These are phyloP conservation scores for Leishmania aethiopica DNA, from an alignment of 208 protist species.

Conservation along the genomic window DNA sequence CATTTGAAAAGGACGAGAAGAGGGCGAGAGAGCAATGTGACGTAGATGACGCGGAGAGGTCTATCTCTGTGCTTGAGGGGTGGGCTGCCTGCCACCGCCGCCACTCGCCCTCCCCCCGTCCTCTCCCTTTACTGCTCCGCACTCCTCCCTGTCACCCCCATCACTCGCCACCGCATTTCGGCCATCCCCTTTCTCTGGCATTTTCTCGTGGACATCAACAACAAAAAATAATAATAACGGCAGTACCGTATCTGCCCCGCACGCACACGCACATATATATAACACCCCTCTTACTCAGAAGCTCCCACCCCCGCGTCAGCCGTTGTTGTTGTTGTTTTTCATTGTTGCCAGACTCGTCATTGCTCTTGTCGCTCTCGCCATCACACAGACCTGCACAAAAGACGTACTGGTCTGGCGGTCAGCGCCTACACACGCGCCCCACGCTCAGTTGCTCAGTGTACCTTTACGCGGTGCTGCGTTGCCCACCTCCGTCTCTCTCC, in stretches of 20 bases:
- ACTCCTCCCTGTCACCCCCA: neutral
- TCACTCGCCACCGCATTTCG: neutral
- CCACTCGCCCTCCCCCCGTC: conserved; percentile 11
- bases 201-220: neutral
- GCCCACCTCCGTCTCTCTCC: neutral
- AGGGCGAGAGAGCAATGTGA: neutral
- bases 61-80: neutral
- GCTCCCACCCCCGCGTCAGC: neutral
- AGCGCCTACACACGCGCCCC: neutral
- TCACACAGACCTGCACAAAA: neutral
- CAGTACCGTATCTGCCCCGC: neutral
- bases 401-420: neutral
- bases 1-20: neutral
- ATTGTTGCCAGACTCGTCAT: neutral
- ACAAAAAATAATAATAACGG: neutral
- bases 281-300: neutral
- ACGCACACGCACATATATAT: neutral
- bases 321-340: neutral
- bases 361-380: neutral
- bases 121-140: conserved; percentile 1
- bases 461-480: neutral
- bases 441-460: neutral
- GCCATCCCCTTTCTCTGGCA: neutral
- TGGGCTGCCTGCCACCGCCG: neutral
- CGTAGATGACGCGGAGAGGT: neutral